These are phyloP conservation scores for Blastobotrys mokoenaii DNA, from an alignment of 805 yeast genomes.

Conservation along the genomic window DNA sequence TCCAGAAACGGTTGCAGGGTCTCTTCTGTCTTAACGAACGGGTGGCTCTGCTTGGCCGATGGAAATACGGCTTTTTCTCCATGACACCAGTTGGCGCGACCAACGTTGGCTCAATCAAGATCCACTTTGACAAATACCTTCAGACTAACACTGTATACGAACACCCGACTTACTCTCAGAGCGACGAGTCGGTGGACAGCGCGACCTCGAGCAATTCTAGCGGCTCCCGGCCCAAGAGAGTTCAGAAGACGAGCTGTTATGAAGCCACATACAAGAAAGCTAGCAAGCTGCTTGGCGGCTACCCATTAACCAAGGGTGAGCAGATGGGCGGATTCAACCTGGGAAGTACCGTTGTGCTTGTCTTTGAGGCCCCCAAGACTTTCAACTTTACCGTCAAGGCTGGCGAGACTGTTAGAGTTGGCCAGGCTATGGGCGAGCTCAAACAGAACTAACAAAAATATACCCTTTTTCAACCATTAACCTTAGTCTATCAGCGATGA, in stretches of 20 bases:
- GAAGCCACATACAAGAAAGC: slow-evolving; percentile 90
- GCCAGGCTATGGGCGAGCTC: slow-evolving; percentile 40
- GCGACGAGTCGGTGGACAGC: slow-evolving; percentile 4
- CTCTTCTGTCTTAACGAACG: slow-evolving; percentile 89
- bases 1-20: slow-evolving; percentile 79
- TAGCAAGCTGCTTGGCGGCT: slow-evolving; percentile 68
- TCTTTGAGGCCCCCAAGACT: slow-evolving; percentile 86
- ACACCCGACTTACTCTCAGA: slow-evolving; percentile 7
- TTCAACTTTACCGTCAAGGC: slow-evolving; percentile 61
- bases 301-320: slow-evolving; percentile 82
- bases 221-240: slow-evolving; percentile 13
- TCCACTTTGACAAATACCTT: slow-evolving; percentile 85
- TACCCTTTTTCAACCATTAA: no score
- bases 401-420: slow-evolving; percentile 80
- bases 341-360: slow-evolving; percentile 94
- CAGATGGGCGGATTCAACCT: slow-evolving; percentile 96
- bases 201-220: slow-evolving; percentile 11
- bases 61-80: slow-evolving; percentile 95
- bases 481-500: no score
- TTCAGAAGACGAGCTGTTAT: slow-evolving; percentile 63
- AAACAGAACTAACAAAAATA: neutral
- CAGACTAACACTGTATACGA: slow-evolving; percentile 66
- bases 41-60: slow-evolving; percentile 87
- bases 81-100: slow-evolving; percentile 99
- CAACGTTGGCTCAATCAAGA: slow-evolving; percentile 89